A percentile compares a stretch with the other conserved stretches of the same genome.
phyloP scores from a whole-genome alignment of 2,329 filamentous ascomycete species.

The Scolecobasidium constrictum region DNA sequence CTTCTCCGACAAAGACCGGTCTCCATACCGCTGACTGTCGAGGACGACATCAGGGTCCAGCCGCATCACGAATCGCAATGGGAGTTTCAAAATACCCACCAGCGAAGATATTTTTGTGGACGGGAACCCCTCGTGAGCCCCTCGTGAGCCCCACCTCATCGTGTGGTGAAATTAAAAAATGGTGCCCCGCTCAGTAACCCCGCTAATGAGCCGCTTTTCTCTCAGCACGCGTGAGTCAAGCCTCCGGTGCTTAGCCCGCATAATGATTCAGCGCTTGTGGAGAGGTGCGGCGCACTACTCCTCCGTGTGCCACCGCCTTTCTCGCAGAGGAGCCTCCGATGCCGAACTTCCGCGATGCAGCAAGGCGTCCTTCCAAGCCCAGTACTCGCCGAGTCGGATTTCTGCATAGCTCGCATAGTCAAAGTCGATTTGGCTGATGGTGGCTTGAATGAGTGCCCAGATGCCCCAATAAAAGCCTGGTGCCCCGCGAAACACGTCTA shows the following conservation, averaged over 20 bases:
- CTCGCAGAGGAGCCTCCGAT: slow-evolving; percentile 61
- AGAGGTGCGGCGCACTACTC: slow-evolving; percentile 13
- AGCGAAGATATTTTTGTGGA: no score
- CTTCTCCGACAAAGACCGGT: no score
- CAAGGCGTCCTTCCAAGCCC: slow-evolving; percentile 72
- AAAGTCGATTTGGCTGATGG: slow-evolving; percentile 91
- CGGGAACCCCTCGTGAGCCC: no score
- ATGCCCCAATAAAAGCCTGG: slow-evolving; percentile 89
- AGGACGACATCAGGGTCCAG: no score
- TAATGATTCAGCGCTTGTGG: no score
- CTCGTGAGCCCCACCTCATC: no score
- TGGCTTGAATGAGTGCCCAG: slow-evolving; percentile 90
- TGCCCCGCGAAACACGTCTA: slow-evolving; percentile 78
- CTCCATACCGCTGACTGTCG: no score
- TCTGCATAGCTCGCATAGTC: slow-evolving; percentile 92
- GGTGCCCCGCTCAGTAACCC: no score
- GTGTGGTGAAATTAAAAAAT: no score
- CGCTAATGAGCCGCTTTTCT: not conserved
- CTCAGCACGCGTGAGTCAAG: not conserved
- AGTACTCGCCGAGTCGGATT: slow-evolving; percentile 78
- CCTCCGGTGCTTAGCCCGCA: no score
- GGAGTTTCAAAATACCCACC: no score
- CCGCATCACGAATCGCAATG: no score
- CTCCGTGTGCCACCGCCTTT: slow-evolving; percentile 67
- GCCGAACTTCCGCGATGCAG: slow-evolving; percentile 38